Conservation (phyloP, 768 basidiomycete species). For the Tricholoma hemisulphureum region DNA sequence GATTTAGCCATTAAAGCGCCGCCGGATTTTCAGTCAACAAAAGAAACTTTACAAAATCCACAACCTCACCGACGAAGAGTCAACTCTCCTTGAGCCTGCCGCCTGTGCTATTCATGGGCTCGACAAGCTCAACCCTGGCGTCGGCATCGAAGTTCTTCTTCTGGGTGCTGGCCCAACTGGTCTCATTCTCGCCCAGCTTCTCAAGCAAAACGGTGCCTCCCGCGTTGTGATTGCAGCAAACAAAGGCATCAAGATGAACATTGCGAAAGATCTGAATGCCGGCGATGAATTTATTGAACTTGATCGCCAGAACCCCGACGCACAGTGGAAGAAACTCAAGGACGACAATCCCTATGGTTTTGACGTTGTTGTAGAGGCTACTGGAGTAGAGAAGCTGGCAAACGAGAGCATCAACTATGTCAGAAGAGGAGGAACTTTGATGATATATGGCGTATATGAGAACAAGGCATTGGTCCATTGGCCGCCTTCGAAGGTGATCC, state of each 20-base stretch:
- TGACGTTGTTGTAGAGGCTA: constrained; percentile 69
- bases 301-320: constrained; percentile 68
- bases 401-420: constrained; percentile 90
- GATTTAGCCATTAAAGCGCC: background rate
- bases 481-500: constrained; percentile 76
- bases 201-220: constrained; percentile 83
- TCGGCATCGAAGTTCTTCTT: constrained; percentile 81
- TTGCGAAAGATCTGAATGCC: constrained; percentile 75
- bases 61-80: constrained; percentile 84
- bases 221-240: constrained; percentile 84
- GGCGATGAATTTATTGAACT: constrained; percentile 87
- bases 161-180: constrained; percentile 90
- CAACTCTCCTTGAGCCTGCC: constrained; percentile 85
- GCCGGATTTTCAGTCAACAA: constrained; percentile 34
- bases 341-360: constrained; percentile 84
- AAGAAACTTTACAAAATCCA: constrained; percentile 85
- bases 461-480: constrained; percentile 82
- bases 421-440: constrained; percentile 76
- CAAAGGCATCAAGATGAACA: constrained; percentile 88
- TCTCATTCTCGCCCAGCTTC: constrained; percentile 83
- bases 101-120: constrained; percentile 91
- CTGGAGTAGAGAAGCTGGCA: constrained; percentile 82
- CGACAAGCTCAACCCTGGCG: constrained; percentile 79
- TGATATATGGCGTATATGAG: constrained; percentile 91
- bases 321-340: constrained; percentile 81